A percentile compares a stretch with the other conserved stretches of the same genome.
Conservation (phyloP, 345 rosid genomes). For the Syzygium jambos region DNA sequence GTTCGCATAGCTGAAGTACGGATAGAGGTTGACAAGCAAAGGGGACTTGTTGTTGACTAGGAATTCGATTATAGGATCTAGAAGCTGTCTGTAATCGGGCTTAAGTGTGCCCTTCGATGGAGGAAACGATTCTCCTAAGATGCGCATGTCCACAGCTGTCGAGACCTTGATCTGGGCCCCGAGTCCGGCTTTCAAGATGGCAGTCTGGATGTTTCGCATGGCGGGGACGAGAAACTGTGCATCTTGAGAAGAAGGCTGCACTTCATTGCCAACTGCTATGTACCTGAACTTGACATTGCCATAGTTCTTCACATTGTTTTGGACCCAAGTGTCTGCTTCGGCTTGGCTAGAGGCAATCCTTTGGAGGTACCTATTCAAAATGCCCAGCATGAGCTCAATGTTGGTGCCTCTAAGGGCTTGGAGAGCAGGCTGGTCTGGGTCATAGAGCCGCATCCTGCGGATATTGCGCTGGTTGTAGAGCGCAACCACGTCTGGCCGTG, state of each 20-base stretch:
- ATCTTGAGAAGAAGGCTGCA: conserved; percentile 9
- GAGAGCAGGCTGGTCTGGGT: conserved; percentile 22
- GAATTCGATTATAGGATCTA: conserved; percentile 27
- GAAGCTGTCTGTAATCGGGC: conserved; percentile 3
- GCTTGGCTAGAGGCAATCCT: conserved; percentile 28
- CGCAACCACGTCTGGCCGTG: conserved; percentile 29
- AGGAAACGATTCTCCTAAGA: conserved; percentile 9
- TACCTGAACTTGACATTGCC: conserved; percentile 33
- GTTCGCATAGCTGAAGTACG: conserved; percentile 20
- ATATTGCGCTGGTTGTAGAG: conserved; percentile 37
- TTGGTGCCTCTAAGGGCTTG: conserved; percentile 37
- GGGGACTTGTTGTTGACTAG: conserved; percentile 30
- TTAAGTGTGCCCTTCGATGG: conserved; percentile 13
- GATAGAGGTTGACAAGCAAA: conserved; percentile 32
- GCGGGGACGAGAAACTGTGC: conserved; percentile 35
- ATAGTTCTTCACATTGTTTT: conserved; percentile 25
- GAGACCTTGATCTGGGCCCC: conserved; percentile 38
- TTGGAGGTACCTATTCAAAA: conserved; percentile 22
- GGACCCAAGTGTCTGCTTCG: conserved; percentile 38
- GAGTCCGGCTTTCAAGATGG: conserved; percentile 18
- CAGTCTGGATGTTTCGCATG: conserved; percentile 33
- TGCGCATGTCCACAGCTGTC: not conserved
- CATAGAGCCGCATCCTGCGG: conserved; percentile 37
- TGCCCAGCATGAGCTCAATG: conserved; percentile 41
- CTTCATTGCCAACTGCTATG: conserved; percentile 63